Evolutionary conservation across 768 basidiomycete species (phyloP).

Genomic region (Hygrocybe coccinea): DNA sequence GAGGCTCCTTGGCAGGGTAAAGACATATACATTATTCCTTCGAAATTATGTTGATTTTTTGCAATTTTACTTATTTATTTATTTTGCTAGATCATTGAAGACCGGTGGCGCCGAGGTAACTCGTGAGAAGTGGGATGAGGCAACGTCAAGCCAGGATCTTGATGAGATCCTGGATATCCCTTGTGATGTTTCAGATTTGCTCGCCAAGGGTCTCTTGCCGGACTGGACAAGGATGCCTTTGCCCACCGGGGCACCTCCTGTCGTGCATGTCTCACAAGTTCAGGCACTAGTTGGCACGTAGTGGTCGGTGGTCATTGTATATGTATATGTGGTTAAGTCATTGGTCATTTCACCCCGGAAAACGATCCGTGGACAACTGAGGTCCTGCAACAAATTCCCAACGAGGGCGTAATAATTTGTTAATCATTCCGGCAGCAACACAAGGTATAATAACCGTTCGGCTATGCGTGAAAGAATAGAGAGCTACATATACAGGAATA

Average conservation of each 20-base stretch:
- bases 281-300: not conserved
- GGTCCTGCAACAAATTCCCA: not conserved
- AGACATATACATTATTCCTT: conserved; percentile 22
- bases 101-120: conserved; percentile 78
- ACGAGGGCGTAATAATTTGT: too few relatives aligned
- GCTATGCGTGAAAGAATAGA: too few relatives aligned
- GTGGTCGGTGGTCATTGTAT: not conserved
- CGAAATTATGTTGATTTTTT: not conserved
- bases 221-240: conserved; percentile 77
- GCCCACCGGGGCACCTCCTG: conserved; percentile 59
- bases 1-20: conserved; percentile 88
- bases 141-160: conserved; percentile 42
- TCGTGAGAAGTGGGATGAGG: conserved; percentile 84
- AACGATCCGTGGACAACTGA: not conserved
- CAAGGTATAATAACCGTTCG: too few relatives aligned
- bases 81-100: conserved; percentile 62
- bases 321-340: too few relatives aligned
- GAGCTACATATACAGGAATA: too few relatives aligned
- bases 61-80: conserved; percentile 1
- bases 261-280: conserved; percentile 20
- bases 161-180: conserved; percentile 39
- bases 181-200: conserved; percentile 30
- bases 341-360: not conserved
- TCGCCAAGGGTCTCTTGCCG: conserved; percentile 51
- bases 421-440: too few relatives aligned